A percentile compares a stretch with the other conserved stretches of the same genome.
phyloP scores from a whole-genome alignment of 1,139 yeast species.

The Kluyveromyces marxianus region DNA sequence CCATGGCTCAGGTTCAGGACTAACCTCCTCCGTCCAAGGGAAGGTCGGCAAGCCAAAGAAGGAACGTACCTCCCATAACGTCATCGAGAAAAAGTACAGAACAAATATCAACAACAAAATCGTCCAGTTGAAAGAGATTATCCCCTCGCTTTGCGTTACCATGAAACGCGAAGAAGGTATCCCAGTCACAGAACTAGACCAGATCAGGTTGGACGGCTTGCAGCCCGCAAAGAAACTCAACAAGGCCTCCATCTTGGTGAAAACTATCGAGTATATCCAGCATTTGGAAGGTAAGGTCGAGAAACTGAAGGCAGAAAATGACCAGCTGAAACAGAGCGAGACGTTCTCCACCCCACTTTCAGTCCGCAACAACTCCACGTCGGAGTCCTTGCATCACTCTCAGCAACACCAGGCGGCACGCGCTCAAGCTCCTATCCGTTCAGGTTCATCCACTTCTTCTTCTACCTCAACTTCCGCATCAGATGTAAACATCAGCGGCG shows the following conservation, averaged over 20 bases:
- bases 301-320: conserved; percentile 46
- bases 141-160: conserved; percentile 48
- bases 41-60: conserved; percentile 31
- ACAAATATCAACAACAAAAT: conserved; percentile 67
- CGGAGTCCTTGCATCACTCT: conserved; percentile 7
- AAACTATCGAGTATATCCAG: conserved; percentile 84
- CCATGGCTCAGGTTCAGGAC: neutral
- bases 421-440: no score
- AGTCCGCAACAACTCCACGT: conserved; percentile 11
- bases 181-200: conserved; percentile 28
- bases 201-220: conserved; percentile 61
- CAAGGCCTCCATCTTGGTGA: conserved; percentile 80
- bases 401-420: neutral
- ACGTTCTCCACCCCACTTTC: conserved; percentile 19
- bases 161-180: conserved; percentile 32
- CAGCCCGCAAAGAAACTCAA: conserved; percentile 82
- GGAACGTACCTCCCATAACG: conserved; percentile 61
- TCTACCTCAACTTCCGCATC: conserved; percentile 1
- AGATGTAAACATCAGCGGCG: conserved; percentile 13
- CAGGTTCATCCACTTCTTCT: neutral
- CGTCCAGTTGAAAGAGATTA: conserved; percentile 57
- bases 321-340: conserved; percentile 38
- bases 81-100: conserved; percentile 70
- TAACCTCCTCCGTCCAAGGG: neutral
- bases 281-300: conserved; percentile 72